phyloP scores from a whole-genome alignment of 1,284 basidiomycete genomes.

The Lentinus polychrous region DNA sequence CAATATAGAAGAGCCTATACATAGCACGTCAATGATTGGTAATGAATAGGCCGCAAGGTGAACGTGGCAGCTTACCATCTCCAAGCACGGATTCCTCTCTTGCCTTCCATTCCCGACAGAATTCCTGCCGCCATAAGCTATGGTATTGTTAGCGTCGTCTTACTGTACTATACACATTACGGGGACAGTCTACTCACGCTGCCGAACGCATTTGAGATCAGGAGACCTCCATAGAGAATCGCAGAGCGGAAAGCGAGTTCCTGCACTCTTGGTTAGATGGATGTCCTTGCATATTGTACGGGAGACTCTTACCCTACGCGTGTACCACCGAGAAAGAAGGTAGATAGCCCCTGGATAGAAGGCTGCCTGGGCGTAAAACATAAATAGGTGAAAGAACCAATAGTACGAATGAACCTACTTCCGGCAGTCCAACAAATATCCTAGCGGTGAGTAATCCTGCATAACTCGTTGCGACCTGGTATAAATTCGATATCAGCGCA shows the following conservation, averaged over 20 bases:
- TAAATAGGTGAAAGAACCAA: background rate
- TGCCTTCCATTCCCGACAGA: conserved; percentile 61
- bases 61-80: conserved; percentile 39
- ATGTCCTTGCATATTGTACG: background rate
- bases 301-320: conserved; percentile 38
- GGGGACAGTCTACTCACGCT: conserved; percentile 33
- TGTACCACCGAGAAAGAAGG: conserved; percentile 60
- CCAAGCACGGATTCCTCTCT: conserved; percentile 64
- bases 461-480: conserved; percentile 48
- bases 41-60: background rate
- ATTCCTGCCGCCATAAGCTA: conserved; percentile 68
- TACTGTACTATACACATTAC: background rate
- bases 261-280: conserved; percentile 22
- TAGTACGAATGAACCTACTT: conserved; percentile 28
- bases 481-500: no score
- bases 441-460: conserved; percentile 52
- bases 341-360: conserved; percentile 62
- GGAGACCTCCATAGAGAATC: conserved; percentile 58
- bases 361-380: conserved; percentile 37
- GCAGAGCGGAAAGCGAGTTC: conserved; percentile 65
- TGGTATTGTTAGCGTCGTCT: background rate
- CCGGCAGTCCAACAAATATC: conserved; percentile 57
- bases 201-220: conserved; percentile 77
- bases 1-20: conserved; percentile 53
- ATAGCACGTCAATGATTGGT: background rate